These are phyloP conservation scores for Pseudohyphozyma bogoriensis DNA, from an alignment of 768 basidiomycete genomes.

Conservation along the genomic window DNA sequence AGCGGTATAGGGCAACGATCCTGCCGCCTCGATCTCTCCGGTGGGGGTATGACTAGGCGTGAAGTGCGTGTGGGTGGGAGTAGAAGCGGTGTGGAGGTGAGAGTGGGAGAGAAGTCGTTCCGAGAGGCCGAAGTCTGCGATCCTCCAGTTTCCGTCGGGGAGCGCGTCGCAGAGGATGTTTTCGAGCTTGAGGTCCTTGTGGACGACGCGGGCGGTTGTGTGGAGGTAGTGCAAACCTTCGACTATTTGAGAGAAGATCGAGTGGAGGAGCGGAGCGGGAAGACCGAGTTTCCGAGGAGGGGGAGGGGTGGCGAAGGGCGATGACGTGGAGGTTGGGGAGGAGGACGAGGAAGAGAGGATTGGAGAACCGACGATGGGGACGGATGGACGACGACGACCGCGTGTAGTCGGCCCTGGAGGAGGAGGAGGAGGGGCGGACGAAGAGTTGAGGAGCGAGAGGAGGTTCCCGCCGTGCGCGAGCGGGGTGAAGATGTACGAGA, in stretches of 20 bases:
- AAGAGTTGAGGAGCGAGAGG: constrained; percentile 55
- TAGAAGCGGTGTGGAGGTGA: constrained; percentile 47
- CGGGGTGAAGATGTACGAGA: constrained; percentile 72
- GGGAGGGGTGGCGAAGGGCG: background rate
- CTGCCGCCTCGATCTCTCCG: constrained; percentile 23
- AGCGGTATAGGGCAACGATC: constrained; percentile 35
- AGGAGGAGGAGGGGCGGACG: constrained; percentile 48
- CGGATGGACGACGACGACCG: background rate
- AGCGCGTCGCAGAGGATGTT: constrained; percentile 54
- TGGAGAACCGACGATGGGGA: constrained; percentile 1
- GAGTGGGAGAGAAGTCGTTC: no score
- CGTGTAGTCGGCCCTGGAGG: constrained; percentile 41
- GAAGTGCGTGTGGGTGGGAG: background rate
- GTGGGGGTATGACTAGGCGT: background rate
- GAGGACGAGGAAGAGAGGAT: background rate
- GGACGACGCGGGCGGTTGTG: constrained; percentile 62
- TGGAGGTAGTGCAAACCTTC: constrained; percentile 74
- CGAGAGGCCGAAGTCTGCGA: constrained; percentile 76
- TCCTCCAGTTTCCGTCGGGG: constrained; percentile 50
- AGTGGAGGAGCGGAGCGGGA: constrained; percentile 1
- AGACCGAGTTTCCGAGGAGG: background rate
- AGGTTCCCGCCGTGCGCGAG: constrained; percentile 76
- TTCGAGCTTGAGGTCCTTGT: constrained; percentile 93
- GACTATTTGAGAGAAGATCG: constrained; percentile 73
- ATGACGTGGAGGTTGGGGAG: background rate